Conservation (phyloP, 305 asterid genomes). For the Ajuga reptans region DNA sequence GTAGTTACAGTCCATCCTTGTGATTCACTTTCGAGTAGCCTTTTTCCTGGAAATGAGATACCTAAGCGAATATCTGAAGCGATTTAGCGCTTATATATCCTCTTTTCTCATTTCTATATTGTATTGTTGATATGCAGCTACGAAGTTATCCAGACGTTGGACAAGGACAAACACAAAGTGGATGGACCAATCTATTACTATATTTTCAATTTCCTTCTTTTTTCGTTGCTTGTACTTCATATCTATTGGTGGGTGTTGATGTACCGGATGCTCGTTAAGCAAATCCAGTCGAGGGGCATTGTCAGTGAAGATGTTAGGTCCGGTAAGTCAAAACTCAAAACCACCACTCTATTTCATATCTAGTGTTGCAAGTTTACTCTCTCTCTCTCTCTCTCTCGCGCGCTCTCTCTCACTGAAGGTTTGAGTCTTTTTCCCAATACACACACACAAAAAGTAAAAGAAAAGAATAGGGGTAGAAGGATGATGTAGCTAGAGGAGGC, state of each 20-base stretch:
- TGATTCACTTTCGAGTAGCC: not conserved
- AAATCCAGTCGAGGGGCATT: slow-evolving; percentile 70
- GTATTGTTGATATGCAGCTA: slow-evolving; percentile 43
- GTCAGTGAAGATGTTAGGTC: slow-evolving; percentile 92
- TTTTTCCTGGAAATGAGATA: not conserved
- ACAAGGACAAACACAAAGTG: slow-evolving; percentile 62
- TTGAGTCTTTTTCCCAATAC: not conserved
- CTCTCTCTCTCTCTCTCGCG: no score
- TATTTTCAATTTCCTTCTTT: slow-evolving; percentile 78
- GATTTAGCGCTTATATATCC: not conserved
- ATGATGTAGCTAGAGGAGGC: no score
- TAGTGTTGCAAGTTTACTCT: not conserved
- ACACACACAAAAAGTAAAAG: no score
- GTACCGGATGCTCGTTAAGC: slow-evolving; percentile 90
- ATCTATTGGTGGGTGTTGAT: slow-evolving; percentile 98
- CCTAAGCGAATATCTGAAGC: not conserved
- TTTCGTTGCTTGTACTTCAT: slow-evolving; percentile 79
- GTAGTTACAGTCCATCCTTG: not conserved
- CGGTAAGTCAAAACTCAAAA: slow-evolving; percentile 44
- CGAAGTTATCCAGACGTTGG: slow-evolving; percentile 63
- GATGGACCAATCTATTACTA: slow-evolving; percentile 88
- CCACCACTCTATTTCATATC: not conserved
- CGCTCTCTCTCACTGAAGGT: not conserved
- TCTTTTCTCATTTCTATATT: not conserved
- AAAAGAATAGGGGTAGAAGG: no score